Evolutionary conservation across 2,329 filamentous ascomycete species (phyloP), one percentile per base, ranked within the genome.

Genomic region (Balansia obtecta): DNA sequence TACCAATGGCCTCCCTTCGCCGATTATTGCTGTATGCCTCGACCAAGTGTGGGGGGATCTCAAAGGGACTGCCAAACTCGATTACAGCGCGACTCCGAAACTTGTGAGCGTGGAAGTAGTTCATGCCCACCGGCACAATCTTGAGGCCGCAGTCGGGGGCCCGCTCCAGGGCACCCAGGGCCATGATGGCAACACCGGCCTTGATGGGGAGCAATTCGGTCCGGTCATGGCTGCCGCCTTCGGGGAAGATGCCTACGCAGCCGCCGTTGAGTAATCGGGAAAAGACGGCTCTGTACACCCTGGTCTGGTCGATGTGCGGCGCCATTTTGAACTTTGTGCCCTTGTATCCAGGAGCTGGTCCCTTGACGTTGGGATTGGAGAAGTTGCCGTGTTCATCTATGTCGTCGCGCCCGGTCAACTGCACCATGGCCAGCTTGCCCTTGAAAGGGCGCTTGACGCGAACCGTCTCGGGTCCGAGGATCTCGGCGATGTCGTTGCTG

Each of bases 71-170:
- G 9, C 93, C 93, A 60, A 97, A 98, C 63, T 98, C 93, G 53
- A 97, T 83, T 4, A 98, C 91, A 37, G 91, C 93, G 63, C 93
- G 81, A 55, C 91, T 97, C 44, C 91, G 85, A 69, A 98, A 98
- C 67, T 97, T 98, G 75, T 98, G 91, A 0, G 91, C 87, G 68
- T 97, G 91, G 70, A 98, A 98, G 69, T 98, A 98, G 68, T 98
- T 98, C 91, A 98, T 96, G 60, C 91, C 91, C 48, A 93, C 90
- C 3, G 93, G 93, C 22, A 98, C 88, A 59, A 98, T 96, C 68
- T 90, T 94, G 54, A 98, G 73, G 32, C 87, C 88, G 62, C 88
- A 95, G 56, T 91, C 77, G 2, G 90, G 90, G 54, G 90, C 82
- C 51, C 88, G 83, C 5, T 87, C 88, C 48, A 97, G 74, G 1